Evolutionary conservation across 2,329 filamentous ascomycete genomes (phyloP), one percentile per base, ranked within the genome.

Genomic region (Verticillium longisporum): DNA sequence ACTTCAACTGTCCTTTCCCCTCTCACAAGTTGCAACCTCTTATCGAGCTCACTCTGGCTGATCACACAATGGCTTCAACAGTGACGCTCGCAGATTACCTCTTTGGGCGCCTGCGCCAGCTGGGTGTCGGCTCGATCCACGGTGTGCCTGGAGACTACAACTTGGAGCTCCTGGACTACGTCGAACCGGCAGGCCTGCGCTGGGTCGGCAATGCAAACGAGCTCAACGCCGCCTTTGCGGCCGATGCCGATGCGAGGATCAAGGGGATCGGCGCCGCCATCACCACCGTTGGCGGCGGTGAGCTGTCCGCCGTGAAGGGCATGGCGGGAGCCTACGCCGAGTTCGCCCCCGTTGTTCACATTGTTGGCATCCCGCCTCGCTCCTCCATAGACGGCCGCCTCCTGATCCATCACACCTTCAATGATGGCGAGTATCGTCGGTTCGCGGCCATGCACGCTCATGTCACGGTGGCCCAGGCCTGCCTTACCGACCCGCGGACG

Each of bases 211-310:
- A 81, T 63, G 75, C 78, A 59, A 86, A 86, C 65, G 83, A 86
- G 69, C 77, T 86, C 56, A 85, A 85, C 64, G 80, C 80, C 3
- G 81, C 75, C 2, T 85, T 85, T 62, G 81, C 82, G 0, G 80
- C 81, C 2, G 84, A 87, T 64, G 84, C 82, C 2, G 86, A 87
- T 64, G 78, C 80, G 3, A 73, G 83, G 13, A 76, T 83, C 62
- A 83, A 83, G 63, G 80, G 80, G 5, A 70, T 81, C 6, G 72
- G 73, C 6, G 77, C 75, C 38, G 67, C 85, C 7, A 73, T 87
- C 36, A 87, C 85, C 1, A 86, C 84, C 0, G 85, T 85, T 66
- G 85, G 84, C 4, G 84, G 87, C 1, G 85, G 84, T 9, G 79
- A 82, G 63, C 71, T 80, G 50, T 85, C 83, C 3, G 83, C 83